Evolutionary conservation across 305 asterid genomes (phyloP), one percentile per base, ranked within the genome.

Genomic region (Plantago rigida): DNA sequence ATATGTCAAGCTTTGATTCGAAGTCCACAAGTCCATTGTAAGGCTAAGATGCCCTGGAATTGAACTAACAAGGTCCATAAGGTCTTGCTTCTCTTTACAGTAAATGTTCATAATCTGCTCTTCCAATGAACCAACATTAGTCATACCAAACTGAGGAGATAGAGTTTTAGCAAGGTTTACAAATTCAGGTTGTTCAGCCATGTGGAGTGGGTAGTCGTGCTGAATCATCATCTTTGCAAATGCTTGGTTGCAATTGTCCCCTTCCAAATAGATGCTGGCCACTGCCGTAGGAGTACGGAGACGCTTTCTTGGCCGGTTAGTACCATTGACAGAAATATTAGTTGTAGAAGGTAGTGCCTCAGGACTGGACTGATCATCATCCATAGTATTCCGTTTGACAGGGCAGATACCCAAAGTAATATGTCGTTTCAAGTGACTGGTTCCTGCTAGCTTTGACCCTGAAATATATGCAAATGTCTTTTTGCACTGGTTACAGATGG

Each of bases 371-470:
- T 68, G 81, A 62, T 72, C 72, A 47, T 71, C 78, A 58, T 68
- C 82, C 79, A 60, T 77, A 54, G 60, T 76, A 7, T 15, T 56
- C 36, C 71, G 78, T 68, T 50, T 55, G 24, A 70, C 75, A 14
- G 99, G 96, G 80, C 95, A 92, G 65, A 81, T 86, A 34, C 95
- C 95, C 76, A 71, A 62, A 62, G 80, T 63, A 54, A 92, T 87
- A 69, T 92, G 97, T 46, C 99, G 79, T 68, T 84, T 85, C 51
- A 92, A 77, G 78, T 92, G 99, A 76, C 99, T 92, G 13, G 99
- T 92, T 46, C 99, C 98, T 2, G 94, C 78, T 71, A 73, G 70
- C 62, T 87, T 91, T 64, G 87, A 58, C 58, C 96, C 99, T 6
- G 84, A 77, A 47, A 86, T 79, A 66, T 85, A 89, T 31, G 97